Percentiles rank a stretch among this genome's conserved stretches.
phyloP scores from a whole-genome alignment of 495 filamentous ascomycete species.

The Aspergillus biplanus region DNA sequence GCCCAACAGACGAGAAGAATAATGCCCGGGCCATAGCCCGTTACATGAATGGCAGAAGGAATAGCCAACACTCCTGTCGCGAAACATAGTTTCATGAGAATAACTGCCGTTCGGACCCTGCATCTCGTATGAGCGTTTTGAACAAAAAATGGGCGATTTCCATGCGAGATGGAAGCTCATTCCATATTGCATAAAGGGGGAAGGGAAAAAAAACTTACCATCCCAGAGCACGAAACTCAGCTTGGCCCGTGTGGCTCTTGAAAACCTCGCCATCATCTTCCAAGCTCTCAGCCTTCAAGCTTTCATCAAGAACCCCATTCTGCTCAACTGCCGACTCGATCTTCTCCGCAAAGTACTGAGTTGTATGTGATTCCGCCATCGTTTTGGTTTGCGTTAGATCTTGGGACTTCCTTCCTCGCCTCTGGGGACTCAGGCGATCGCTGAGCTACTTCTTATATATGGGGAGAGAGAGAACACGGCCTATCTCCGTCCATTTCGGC shows the following conservation, averaged over 20 bases:
- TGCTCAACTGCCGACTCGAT: background rate
- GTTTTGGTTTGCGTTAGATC: background rate
- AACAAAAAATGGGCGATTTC: background rate
- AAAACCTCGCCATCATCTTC: constrained; percentile 47
- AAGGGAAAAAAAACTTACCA: constrained; percentile 32
- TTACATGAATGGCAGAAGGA: constrained; percentile 57
- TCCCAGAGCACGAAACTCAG: constrained; percentile 56
- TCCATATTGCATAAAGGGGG: background rate
- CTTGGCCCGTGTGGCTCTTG: constrained; percentile 49
- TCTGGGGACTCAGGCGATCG: background rate
- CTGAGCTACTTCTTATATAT: background rate
- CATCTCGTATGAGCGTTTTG: background rate
- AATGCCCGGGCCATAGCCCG: constrained; percentile 61
- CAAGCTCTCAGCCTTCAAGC: background rate
- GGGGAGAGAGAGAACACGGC: background rate
- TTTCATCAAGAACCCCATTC: background rate
- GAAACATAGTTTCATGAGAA: constrained; percentile 55
- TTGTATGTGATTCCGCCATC: background rate
- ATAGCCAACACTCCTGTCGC: constrained; percentile 63
- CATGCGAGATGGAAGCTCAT: too few species aligned
- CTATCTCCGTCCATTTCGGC: background rate
- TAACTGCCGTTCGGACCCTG: constrained; percentile 44
- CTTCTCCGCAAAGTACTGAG: background rate
- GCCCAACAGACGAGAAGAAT: constrained; percentile 29
- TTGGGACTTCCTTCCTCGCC: background rate